A percentile compares a stretch with the other conserved stretches of the same genome.
These are phyloP conservation scores for Barnettozyma pratensis DNA, from an alignment of 805 yeast species.

Conservation along the genomic window DNA sequence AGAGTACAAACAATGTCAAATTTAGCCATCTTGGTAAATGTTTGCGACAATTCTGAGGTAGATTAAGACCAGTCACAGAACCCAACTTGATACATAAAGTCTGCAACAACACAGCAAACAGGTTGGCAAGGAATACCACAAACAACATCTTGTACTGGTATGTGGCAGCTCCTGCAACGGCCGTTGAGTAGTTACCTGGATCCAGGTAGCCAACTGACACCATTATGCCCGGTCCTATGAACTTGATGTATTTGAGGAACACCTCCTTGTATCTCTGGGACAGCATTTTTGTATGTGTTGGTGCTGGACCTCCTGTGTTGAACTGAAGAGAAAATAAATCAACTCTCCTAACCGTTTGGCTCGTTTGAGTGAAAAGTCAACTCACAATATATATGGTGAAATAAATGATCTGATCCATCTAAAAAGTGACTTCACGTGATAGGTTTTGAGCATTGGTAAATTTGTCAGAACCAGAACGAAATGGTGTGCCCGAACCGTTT, in stretches of 20 bases:
- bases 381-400: too few relatives aligned
- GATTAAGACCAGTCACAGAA: constrained; percentile 71
- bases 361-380: too few relatives aligned
- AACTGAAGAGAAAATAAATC: too few relatives aligned
- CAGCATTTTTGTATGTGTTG: not conserved
- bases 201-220: constrained; percentile 80
- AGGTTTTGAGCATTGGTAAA: too few relatives aligned
- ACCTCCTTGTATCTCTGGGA: not conserved
- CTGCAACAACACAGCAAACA: constrained; percentile 71
- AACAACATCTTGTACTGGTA: constrained; percentile 65
- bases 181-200: constrained; percentile 81
- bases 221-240: constrained; percentile 77
- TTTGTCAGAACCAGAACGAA: too few relatives aligned
- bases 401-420: too few relatives aligned
- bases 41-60: constrained; percentile 70
- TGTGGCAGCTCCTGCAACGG: constrained; percentile 75
- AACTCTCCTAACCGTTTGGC: too few relatives aligned
- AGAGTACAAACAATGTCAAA: constrained; percentile 55
- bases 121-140: constrained; percentile 58
- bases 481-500: too few relatives aligned
- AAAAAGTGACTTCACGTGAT: too few relatives aligned
- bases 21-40: constrained; percentile 61
- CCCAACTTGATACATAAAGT: constrained; percentile 70
- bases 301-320: not conserved
- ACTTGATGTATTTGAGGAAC: constrained; percentile 43